Evolutionary conservation across 768 basidiomycete species (phyloP).

Genomic region (Chlorophyllum brunneum): DNA sequence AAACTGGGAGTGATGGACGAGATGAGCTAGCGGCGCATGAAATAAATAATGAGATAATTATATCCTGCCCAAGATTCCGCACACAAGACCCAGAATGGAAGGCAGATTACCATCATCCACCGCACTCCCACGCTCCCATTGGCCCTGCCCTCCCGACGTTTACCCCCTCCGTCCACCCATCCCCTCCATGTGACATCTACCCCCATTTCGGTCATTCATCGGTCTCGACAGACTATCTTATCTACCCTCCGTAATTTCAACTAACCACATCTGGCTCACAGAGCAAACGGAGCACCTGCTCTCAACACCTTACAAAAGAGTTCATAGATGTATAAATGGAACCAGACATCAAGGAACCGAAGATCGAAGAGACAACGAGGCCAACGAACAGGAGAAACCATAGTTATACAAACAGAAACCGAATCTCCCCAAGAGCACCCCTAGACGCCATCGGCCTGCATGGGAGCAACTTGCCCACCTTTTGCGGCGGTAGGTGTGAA

Average conservation of each 20-base stretch:
- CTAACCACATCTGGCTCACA: background rate
- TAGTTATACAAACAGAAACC: background rate
- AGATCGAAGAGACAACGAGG: background rate
- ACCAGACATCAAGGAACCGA: too few species aligned
- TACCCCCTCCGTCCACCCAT: conserved; percentile 4
- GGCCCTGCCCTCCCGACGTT: conserved; percentile 9
- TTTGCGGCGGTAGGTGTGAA: conserved; percentile 88
- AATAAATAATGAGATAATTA: conserved; percentile 11
- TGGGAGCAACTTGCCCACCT: conserved; percentile 70
- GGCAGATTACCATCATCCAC: background rate
- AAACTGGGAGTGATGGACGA: conserved; percentile 13
- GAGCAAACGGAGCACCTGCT: background rate
- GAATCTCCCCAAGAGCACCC: background rate
- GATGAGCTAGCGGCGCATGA: conserved; percentile 9
- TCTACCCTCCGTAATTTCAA: background rate
- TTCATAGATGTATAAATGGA: too few species aligned
- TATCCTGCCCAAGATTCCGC: conserved; percentile 12
- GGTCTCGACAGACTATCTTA: background rate
- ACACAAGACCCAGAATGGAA: conserved; percentile 13
- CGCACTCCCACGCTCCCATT: conserved; percentile 6
- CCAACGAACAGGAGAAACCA: background rate
- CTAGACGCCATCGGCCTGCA: conserved; percentile 50
- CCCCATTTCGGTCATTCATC: background rate
- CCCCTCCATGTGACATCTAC: background rate
- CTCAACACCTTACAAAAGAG: background rate